Evolutionary conservation across 192 early-diverging fungal species (phyloP).

Genomic region (Coemansia sp.): DNA sequence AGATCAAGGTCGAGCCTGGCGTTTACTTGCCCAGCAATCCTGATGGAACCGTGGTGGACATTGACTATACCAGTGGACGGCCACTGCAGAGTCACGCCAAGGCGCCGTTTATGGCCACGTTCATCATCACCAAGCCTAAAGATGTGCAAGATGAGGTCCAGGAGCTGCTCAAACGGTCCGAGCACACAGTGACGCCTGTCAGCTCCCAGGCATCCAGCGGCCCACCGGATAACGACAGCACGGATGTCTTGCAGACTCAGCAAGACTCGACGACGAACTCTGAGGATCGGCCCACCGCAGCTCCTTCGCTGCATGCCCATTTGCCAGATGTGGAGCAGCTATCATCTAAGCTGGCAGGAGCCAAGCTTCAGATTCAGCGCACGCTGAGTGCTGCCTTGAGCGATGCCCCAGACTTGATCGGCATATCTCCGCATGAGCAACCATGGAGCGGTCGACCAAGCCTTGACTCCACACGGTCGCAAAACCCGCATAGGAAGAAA

Average conservation of each 20-base stretch:
- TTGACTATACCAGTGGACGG: constrained; percentile 89
- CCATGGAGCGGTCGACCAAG: constrained; percentile 27
- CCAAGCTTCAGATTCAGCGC: constrained; percentile 27
- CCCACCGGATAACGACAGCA: background rate
- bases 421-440: constrained; percentile 24
- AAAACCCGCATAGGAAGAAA: constrained; percentile 2
- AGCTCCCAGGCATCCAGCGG: background rate
- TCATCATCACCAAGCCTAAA: constrained; percentile 71
- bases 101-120: constrained; percentile 99
- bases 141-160: constrained; percentile 60
- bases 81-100: constrained; percentile 98
- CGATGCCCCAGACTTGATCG: constrained; percentile 50
- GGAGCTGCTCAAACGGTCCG: constrained; percentile 47
- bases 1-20: constrained; percentile 92
- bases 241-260: background rate
- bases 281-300: background rate
- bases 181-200: constrained; percentile 43
- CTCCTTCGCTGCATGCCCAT: background rate
- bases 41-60: constrained; percentile 90
- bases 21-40: constrained; percentile 98
- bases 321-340: constrained; percentile 22
- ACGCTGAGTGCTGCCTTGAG: constrained; percentile 39
- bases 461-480: constrained; percentile 25
- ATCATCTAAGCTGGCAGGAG: constrained; percentile 29
- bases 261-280: background rate